Conservation (phyloP, 176 grass and related monocot genomes). For the Triticum urartu region DNA sequence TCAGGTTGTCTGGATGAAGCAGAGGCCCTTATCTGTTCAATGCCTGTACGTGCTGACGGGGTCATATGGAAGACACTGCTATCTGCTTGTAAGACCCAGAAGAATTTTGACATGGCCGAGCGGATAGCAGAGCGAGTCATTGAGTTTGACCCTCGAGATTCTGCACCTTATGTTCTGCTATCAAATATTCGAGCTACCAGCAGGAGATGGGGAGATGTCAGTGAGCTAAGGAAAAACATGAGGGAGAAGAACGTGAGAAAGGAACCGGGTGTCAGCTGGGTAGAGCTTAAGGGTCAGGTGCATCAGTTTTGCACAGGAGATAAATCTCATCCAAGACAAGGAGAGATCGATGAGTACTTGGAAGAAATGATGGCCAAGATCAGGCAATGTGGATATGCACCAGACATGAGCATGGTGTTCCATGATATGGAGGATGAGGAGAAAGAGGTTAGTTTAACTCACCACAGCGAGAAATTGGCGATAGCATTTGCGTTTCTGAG, state of each 20-base stretch:
- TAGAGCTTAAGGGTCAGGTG: constrained; percentile 65
- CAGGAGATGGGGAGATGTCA: constrained; percentile 56
- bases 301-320: constrained; percentile 64
- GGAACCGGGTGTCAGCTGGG: constrained; percentile 75
- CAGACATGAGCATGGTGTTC: constrained; percentile 62
- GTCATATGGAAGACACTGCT: constrained; percentile 78
- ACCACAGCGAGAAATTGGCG: constrained; percentile 79
- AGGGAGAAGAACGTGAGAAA: constrained; percentile 59
- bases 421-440: constrained; percentile 87
- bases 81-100: constrained; percentile 65
- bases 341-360: constrained; percentile 48
- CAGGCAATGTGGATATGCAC: constrained; percentile 56
- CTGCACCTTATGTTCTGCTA: constrained; percentile 63
- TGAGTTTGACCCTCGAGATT: constrained; percentile 60
- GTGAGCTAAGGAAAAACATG: constrained; percentile 47
- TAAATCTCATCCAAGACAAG: constrained; percentile 51
- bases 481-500: constrained; percentile 70
- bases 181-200: constrained; percentile 68
- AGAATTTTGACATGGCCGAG: constrained; percentile 59
- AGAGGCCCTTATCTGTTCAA: constrained; percentile 54
- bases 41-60: constrained; percentile 53
- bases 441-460: constrained; percentile 63
- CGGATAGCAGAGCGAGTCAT: constrained; percentile 52
- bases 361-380: constrained; percentile 56
- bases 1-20: constrained; percentile 53